These are phyloP conservation scores for Paramyrothecium sp. DNA, from an alignment of 2,329 filamentous ascomycete species.

Conservation along the genomic window DNA sequence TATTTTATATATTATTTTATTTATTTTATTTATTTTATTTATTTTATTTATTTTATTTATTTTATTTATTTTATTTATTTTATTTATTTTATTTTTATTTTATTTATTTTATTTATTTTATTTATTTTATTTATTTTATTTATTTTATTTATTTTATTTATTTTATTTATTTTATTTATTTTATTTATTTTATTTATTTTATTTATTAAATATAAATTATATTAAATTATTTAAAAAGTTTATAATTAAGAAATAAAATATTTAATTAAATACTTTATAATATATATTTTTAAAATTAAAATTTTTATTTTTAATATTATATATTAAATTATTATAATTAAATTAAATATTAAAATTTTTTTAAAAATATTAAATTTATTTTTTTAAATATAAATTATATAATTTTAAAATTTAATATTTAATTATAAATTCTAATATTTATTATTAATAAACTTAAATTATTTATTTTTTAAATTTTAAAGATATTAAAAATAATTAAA, in stretches of 20 bases:
- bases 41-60: too few species aligned
- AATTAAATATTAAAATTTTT: neutral
- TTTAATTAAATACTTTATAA: too few species aligned
- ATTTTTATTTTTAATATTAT: neutral
- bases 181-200: neutral
- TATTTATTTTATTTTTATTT: too few species aligned
- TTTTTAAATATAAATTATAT: neutral
- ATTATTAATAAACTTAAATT: slow-evolving; percentile 1
- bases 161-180: neutral
- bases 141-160: neutral
- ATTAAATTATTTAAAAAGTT: slow-evolving; percentile 1
- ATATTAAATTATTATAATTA: neutral
- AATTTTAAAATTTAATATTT: slow-evolving; percentile 1
- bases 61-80: too few species aligned
- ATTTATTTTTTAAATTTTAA: too few species aligned
- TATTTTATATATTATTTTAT: too few species aligned
- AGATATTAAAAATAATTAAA: too few species aligned
- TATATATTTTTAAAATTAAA: neutral
- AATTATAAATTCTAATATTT: slow-evolving; percentile 1
- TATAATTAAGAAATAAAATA: too few species aligned
- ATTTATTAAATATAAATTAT: neutral
- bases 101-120: too few species aligned
- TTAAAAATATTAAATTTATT: neutral
- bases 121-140: too few species aligned
- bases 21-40: too few species aligned